phyloP scores from a whole-genome alignment of 495 filamentous ascomycete genomes.

The Penicillium coffeae region DNA sequence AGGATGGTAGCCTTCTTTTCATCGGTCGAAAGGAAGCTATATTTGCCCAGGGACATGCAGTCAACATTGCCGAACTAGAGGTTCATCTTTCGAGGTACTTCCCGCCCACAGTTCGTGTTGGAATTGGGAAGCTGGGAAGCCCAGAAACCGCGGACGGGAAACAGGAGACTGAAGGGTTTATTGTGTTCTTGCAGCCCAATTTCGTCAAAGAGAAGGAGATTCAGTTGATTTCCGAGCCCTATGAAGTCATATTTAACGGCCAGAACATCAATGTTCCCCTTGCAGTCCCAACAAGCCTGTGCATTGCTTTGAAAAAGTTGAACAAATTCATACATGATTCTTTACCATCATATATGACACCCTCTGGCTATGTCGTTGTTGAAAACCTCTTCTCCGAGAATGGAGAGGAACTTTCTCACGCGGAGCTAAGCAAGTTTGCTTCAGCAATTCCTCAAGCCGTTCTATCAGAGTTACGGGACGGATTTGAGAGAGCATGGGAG shows the following conservation, averaged over 20 bases:
- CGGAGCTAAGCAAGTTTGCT: constrained; percentile 23
- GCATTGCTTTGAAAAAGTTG: constrained; percentile 26
- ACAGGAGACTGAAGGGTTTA: constrained; percentile 14
- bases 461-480: constrained; percentile 17
- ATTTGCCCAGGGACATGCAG: constrained; percentile 30
- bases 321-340: constrained; percentile 35
- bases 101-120: constrained; percentile 21
- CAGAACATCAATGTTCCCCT: constrained; percentile 2
- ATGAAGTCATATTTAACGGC: constrained; percentile 13
- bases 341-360: constrained; percentile 40
- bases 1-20: constrained; percentile 28
- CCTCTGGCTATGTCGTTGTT: constrained; percentile 32
- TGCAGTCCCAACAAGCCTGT: constrained; percentile 15
- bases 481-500: constrained; percentile 23
- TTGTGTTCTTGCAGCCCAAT: constrained; percentile 28
- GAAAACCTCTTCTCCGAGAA: constrained; percentile 21
- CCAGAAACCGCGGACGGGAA: constrained; percentile 5
- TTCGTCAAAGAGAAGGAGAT: constrained; percentile 18
- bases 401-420: constrained; percentile 21
- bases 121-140: constrained; percentile 22
- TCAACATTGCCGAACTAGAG: constrained; percentile 33
- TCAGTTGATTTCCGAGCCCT: constrained; percentile 15
- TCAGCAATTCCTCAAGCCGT: constrained; percentile 17
- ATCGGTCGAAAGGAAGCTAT: constrained; percentile 31
- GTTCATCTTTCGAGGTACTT: constrained; percentile 25